Base-by-base conservation (phyloP, 257 asterid species). In the Verbena officinalis region DNA sequence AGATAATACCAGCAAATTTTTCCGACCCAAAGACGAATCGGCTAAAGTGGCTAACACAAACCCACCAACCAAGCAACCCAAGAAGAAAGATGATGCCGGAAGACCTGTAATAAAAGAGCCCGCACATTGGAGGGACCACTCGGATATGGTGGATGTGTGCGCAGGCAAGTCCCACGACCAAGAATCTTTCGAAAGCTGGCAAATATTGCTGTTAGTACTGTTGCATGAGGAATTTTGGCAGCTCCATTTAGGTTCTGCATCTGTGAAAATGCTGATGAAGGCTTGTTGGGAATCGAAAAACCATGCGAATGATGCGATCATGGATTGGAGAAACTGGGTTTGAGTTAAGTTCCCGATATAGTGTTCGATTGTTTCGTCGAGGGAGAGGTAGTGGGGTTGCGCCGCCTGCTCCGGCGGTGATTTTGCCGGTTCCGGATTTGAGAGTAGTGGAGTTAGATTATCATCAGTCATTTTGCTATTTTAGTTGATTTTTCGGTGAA, bases 241-340 rank as follows among this genome's bases (percentile, higher is more conserved):
- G 50, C 69, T 81, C 86, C 87, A 85, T 42, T 77, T 33, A 1
- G 90, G 88, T 10, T 70, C 62, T 4, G 66, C 72, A 23, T 83
- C 90, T 13, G 86, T 60, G 44, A 83, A 86, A 10, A 83, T 68
- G 13, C 72, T 66, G 62, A 81, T 73, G 16, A 81, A 86, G 2
- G 83, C 69, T 49, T 79, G 84, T 50, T 81, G 90, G 30, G 81
- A 84, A 3, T 81, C 90, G 48, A 83, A 83, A 63, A 83, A 77
- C 44, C 75, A 75, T 6, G 86, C 86, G 9, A 81, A 9, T 1
- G 85, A 74, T 43, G 74, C 58, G 10, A 81, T 69, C 4, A 62
- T 60, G 58, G 70, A 75, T 43, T 84, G 90, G 48, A 80, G 27
- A 1, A 67, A 19, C 17, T 71, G 86, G n/a, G 64, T 65, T 81